phyloP scores from a whole-genome alignment of 768 basidiomycete genomes.

The Rickenella mellea region DNA sequence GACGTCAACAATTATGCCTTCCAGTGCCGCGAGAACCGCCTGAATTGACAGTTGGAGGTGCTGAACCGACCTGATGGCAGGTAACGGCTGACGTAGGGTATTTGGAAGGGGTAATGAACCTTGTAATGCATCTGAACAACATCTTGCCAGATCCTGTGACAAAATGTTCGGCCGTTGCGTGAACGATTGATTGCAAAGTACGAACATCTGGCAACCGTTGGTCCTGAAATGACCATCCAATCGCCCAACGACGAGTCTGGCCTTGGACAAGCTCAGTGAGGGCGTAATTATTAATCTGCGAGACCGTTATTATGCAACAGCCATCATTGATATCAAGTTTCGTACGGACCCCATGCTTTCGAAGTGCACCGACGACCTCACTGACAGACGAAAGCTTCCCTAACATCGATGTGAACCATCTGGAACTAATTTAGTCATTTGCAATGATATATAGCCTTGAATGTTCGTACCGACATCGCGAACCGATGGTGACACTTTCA shows the following conservation, averaged over 20 bases:
- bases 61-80: slow-evolving; percentile 4
- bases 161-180: not conserved
- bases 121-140: slow-evolving; percentile 31
- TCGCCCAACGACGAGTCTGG: slow-evolving; percentile 83
- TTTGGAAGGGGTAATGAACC: slow-evolving; percentile 50
- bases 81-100: slow-evolving; percentile 35
- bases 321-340: no score
- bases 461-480: slow-evolving; percentile 43
- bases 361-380: slow-evolving; percentile 48
- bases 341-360: slow-evolving; percentile 28
- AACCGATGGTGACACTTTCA: slow-evolving; percentile 51
- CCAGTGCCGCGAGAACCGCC: slow-evolving; percentile 24
- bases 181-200: slow-evolving; percentile 5
- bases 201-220: slow-evolving; percentile 71
- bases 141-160: slow-evolving; percentile 17
- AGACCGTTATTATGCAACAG: not conserved
- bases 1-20: slow-evolving; percentile 13
- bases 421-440: slow-evolving; percentile 15
- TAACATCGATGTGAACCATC: slow-evolving; percentile 92
- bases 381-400: slow-evolving; percentile 75
- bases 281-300: slow-evolving; percentile 78
- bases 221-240: slow-evolving; percentile 75
- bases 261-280: slow-evolving; percentile 81
- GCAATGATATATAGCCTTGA: not conserved
- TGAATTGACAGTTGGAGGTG: slow-evolving; percentile 14